Conservation (phyloP, 345 rosid genomes). For the Punica granatum region DNA sequence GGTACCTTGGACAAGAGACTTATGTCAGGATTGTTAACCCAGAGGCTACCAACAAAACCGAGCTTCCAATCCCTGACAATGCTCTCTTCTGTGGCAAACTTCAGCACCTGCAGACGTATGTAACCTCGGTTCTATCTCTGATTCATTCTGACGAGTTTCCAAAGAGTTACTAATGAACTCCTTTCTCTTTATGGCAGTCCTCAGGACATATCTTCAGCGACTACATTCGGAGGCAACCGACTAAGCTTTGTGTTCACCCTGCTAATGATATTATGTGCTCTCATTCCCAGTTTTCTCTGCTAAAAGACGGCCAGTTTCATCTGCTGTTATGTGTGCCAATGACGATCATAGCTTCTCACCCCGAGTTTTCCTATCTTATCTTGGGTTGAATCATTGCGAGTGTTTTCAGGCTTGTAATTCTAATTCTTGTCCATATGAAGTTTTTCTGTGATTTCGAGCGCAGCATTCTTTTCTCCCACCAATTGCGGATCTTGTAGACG, state of each 20-base stretch:
- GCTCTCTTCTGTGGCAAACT: slow-evolving; percentile 87
- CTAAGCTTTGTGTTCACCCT: slow-evolving; percentile 23
- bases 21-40: slow-evolving; percentile 88
- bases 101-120: slow-evolving; percentile 66
- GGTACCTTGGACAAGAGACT: slow-evolving; percentile 99
- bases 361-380: background rate
- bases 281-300: slow-evolving; percentile 3
- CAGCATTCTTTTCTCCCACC: slow-evolving; percentile 3
- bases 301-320: background rate
- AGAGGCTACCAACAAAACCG: slow-evolving; percentile 85
- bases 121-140: background rate
- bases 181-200: slow-evolving; percentile 40
- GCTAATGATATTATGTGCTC: slow-evolving; percentile 19
- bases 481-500: slow-evolving; percentile 1
- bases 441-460: slow-evolving; percentile 2
- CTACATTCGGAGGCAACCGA: slow-evolving; percentile 15
- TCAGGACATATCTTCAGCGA: slow-evolving; percentile 51
- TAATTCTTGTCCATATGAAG: slow-evolving; percentile 8
- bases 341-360: slow-evolving; percentile 5
- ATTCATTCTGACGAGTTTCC: background rate
- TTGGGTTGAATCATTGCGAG: background rate
- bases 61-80: slow-evolving; percentile 72
- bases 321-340: background rate
- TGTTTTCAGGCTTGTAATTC: slow-evolving; percentile 5
- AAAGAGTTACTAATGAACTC: slow-evolving; percentile 9